Conservation (phyloP, 495 filamentous ascomycete genomes). For the Lasiosphaeria ovina region DNA sequence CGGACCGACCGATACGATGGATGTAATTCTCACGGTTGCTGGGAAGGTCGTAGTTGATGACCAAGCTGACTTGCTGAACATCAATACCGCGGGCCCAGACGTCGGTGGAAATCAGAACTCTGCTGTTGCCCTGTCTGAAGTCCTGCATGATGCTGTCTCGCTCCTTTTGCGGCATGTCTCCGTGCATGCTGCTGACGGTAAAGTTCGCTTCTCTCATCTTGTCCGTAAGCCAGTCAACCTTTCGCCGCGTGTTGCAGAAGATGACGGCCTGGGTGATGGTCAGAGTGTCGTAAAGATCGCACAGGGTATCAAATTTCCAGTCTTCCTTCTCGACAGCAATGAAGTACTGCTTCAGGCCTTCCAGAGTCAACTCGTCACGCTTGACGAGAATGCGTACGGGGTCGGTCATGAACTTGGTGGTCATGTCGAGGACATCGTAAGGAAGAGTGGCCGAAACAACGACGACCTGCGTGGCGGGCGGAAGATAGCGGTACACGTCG, state of each 20-base stretch:
- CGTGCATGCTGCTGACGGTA: constrained; percentile 99
- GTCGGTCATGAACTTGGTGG: constrained; percentile 99
- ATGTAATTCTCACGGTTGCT: constrained; percentile 99
- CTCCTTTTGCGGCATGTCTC: constrained; percentile 96
- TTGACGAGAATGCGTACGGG: constrained; percentile 98
- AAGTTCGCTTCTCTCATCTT: constrained; percentile 98
- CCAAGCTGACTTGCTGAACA: constrained; percentile 97
- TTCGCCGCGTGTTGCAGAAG: constrained; percentile 99
- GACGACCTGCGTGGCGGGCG: constrained; percentile 95
- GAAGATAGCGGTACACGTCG: constrained; percentile 98
- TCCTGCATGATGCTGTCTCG: constrained; percentile 99
- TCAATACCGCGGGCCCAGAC: constrained; percentile 98
- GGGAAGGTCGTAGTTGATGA: constrained; percentile 99
- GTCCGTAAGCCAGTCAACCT: constrained; percentile 99
- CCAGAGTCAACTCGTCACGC: constrained; percentile 97
- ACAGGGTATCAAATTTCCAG: constrained; percentile 99
- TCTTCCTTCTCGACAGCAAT: constrained; percentile 99
- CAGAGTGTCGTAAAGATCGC: constrained; percentile 97
- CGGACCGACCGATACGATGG: constrained; percentile 97
- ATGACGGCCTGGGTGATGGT: constrained; percentile 99
- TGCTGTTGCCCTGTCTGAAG: constrained; percentile 95
- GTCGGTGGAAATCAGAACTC: constrained; percentile 97
- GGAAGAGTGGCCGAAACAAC: constrained; percentile 97
- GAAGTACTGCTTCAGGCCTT: constrained; percentile 99
- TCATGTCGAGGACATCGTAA: constrained; percentile 98